Evolutionary conservation across 75 land plant genomes (phyloP).

Genomic region (Gnetum montanum): DNA sequence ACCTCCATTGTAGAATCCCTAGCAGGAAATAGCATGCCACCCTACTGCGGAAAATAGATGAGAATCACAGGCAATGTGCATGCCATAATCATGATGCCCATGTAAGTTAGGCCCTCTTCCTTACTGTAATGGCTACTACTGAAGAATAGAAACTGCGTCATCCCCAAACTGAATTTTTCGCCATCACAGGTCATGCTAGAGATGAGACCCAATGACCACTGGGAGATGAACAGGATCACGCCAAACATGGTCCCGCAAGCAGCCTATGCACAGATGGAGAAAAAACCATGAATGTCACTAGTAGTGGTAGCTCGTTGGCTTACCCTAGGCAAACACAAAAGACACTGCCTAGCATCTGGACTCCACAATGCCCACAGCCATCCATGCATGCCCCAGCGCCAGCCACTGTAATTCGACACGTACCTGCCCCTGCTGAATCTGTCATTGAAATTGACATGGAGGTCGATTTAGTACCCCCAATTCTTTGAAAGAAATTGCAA

Average conservation of each 20-base stretch:
- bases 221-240: slow-evolving; percentile 70
- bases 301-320: slow-evolving; percentile 16
- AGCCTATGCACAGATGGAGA: slow-evolving; percentile 68
- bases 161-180: slow-evolving; percentile 53
- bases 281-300: slow-evolving; percentile 54
- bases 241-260: slow-evolving; percentile 81
- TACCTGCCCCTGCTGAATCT: too few relatives aligned
- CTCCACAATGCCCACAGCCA: slow-evolving; percentile 65
- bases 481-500: too few relatives aligned
- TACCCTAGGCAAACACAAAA: slow-evolving; percentile 59
- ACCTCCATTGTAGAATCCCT: slow-evolving; percentile 37
- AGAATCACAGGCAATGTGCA: slow-evolving; percentile 38
- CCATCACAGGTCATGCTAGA: slow-evolving; percentile 73
- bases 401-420: slow-evolving; percentile 37
- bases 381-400: slow-evolving; percentile 66
- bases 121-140: slow-evolving; percentile 38
- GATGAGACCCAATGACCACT: slow-evolving; percentile 28
- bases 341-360: slow-evolving; percentile 64
- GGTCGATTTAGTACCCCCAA: too few relatives aligned
- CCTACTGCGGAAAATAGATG: slow-evolving; percentile 77
- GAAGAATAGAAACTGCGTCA: slow-evolving; percentile 68
- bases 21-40: slow-evolving; percentile 59
- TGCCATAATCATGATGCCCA: slow-evolving; percentile 52
- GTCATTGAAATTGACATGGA: too few relatives aligned
- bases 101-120: slow-evolving; percentile 32